Evolutionary conservation across 148 eudicot species (phyloP), one percentile per base, ranked within the genome.

Genomic region (Bassia scoparia): DNA sequence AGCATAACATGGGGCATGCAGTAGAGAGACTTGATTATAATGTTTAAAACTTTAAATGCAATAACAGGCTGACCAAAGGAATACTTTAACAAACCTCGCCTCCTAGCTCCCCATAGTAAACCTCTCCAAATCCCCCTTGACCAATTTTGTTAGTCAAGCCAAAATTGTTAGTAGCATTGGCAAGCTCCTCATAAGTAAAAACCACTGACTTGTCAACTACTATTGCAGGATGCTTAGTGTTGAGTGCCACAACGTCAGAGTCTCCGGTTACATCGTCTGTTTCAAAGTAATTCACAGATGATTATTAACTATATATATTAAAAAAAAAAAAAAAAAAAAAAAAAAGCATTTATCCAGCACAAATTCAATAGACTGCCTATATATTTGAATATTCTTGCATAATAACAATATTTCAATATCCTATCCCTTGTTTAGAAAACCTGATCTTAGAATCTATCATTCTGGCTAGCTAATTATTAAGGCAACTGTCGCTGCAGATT

Each of bases 41-140:
- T 41, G 9, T 41, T 41, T 41, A 41, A 8, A 41, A 41, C 2
- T 41, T 8, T 41, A 58, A 64, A 54, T 49, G 35, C 26, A 26
- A 3, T 11, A 53, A 23, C 21, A 12, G n/a, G 43, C 20, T 46
- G n/a, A 12, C 27, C 35, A 23, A 70, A 43, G 9, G 31, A 66
- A 72, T 29, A 77, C 54, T 43, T n/a, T 61, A 37, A 55, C 90
- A 75, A 71, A 93, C 98, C 97, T 93, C 97, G 80, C 97, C 95
- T 83, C 92, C 85, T 74, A 93, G 82, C 87, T 93, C 98, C n/a
- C 86, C 98, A 83, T 89, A 93, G 80, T 89, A 93, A 84, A 93
- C 98, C 76, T 89, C 86, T 62, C 97, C 98, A 78, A 90, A 93
- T 48, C 98, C 98, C 79, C 98, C 98, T 85, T 90, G 78, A 66